phyloP scores from a whole-genome alignment of 352 stramenopile genomes.

The Globisporangium emineosum region DNA sequence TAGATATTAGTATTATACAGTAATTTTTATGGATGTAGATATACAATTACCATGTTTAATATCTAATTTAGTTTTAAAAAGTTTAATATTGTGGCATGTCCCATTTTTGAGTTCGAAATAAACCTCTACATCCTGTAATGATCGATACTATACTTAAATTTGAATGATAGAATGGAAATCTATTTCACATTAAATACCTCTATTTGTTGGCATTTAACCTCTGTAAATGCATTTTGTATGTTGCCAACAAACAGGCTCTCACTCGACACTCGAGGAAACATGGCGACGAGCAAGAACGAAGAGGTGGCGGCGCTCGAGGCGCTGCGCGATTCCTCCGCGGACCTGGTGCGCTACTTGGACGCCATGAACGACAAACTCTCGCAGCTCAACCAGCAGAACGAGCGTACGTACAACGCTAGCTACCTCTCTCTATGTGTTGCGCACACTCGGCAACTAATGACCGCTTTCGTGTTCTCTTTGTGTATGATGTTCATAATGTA shows the following conservation, averaged over 20 bases:
- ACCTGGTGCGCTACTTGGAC: conserved; percentile 74
- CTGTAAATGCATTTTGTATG: too few species aligned
- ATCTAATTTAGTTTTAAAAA: too few species aligned
- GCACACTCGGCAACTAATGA: neutral
- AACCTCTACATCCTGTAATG: too few species aligned
- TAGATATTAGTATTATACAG: neutral
- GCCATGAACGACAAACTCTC: conserved; percentile 69
- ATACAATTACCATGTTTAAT: too few species aligned
- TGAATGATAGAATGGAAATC: too few species aligned
- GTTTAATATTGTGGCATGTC: neutral
- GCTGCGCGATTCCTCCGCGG: conserved; percentile 70
- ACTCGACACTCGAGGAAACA: conserved; percentile 9
- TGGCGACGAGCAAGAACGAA: conserved; percentile 65
- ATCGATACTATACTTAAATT: too few species aligned
- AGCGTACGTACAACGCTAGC: conserved; percentile 35
- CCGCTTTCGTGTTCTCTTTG: neutral
- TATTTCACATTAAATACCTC: neutral
- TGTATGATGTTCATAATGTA: conserved; percentile 16
- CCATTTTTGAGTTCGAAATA: too few species aligned
- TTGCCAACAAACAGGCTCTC: too few species aligned
- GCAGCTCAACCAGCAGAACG: conserved; percentile 81
- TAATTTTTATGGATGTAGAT: neutral
- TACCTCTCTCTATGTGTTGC: neutral
- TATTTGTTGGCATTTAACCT: too few species aligned
- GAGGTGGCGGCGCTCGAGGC: conserved; percentile 77